Base-by-base conservation (phyloP, 768 basidiomycete genomes). In the Trametes coccinea region DNA sequence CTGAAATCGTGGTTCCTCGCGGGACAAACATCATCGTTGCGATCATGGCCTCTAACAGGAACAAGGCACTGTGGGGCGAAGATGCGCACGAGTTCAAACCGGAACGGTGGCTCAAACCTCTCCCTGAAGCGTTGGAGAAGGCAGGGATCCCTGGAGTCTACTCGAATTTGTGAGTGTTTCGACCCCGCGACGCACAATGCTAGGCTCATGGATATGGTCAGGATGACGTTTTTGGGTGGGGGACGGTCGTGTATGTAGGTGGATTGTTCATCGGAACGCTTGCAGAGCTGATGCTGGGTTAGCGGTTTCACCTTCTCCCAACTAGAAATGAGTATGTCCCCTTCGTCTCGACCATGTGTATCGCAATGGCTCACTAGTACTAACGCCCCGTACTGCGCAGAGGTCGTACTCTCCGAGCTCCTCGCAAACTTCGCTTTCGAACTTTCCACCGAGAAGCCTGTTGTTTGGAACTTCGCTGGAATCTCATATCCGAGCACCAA, bases 81-180 rank as follows among this genome's bases (percentile, higher is more conserved):
- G 80, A 85, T 59, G 80, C 85, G 3, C 77, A 79, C 27, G 78
- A 79, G 49, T 91, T 85, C 70, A 76, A 80, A 43, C 89, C 88
- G 0, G 84, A 85, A 56, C 76, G 89, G 5, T 90, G 89, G 89
- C 73, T 89, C 8, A 27, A 45, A 30, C 64, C 66, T 9, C 59
- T 70, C 0, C 71, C 71, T 0, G 50, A 59, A 3, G 31, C 65
- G 0, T 56, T 72, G 9, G 50, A 53, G 34, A 52, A 64, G 6
- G 68, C 67, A 5, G 49, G 41, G 0, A 37, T 69, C n/a, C 69
- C 69, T 1, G 71, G 71, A 0, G 61, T 72, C 5, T 70, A 69
- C 41, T 57, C 69, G 8, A 61, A 69, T 31, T 16, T 71, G 70
- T 69, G 45, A 39, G 70, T 43, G 37, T 0, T 13, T 22, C 17